phyloP scores from a whole-genome alignment of 73 alveolate genomes.

The Breviolum minutum region DNA sequence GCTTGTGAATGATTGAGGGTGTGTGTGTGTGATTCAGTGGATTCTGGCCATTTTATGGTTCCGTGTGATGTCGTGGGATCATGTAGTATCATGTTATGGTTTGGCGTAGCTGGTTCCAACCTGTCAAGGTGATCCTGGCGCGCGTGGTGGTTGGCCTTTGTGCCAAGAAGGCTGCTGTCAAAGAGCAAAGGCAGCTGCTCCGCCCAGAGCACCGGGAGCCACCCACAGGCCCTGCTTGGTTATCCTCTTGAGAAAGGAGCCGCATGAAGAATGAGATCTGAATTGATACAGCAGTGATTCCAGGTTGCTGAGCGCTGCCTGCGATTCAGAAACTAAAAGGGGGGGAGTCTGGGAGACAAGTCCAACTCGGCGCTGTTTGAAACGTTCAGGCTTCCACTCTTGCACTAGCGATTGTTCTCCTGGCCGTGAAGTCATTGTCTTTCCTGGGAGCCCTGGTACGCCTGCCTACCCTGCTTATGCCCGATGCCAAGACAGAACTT shows the following conservation, averaged over 20 bases:
- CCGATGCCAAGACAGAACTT: background rate
- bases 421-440: slow-evolving; percentile 38
- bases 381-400: slow-evolving; percentile 21
- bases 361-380: no score
- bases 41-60: no score
- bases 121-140: slow-evolving; percentile 22
- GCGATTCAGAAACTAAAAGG: no score
- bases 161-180: slow-evolving; percentile 4
- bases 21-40: no score
- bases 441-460: slow-evolving; percentile 52
- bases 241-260: no score
- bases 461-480: slow-evolving; percentile 50
- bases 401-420: slow-evolving; percentile 22
- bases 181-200: slow-evolving; percentile 20
- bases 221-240: slow-evolving; percentile 2
- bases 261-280: no score
- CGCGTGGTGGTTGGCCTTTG: slow-evolving; percentile 61
- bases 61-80: background rate
- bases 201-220: slow-evolving; percentile 67
- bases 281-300: no score
- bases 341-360: no score
- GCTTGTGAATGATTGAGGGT: background rate
- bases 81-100: background rate
- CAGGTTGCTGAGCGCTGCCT: no score
- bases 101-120: background rate